A percentile compares a stretch with the other conserved stretches of the same genome.
These are phyloP conservation scores for Austroboletus eburneus DNA, from an alignment of 768 basidiomycete species.

Conservation along the genomic window DNA sequence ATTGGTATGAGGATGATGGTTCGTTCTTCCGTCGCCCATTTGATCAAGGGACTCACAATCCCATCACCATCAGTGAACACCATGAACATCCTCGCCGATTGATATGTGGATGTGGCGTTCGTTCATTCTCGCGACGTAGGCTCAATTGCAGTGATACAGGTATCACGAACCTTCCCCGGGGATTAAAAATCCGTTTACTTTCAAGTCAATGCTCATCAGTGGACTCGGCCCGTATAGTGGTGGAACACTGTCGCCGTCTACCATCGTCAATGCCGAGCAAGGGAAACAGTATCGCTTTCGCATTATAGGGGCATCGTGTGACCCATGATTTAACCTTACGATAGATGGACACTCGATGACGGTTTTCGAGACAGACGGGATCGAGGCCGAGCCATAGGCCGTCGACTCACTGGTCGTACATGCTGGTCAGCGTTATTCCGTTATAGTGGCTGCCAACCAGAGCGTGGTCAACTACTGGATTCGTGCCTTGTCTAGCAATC, in stretches of 20 bases:
- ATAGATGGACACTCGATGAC: conserved; percentile 44
- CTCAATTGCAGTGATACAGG: conserved; percentile 4
- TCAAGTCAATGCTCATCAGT: conserved; percentile 36
- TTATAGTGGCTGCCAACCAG: conserved; percentile 35
- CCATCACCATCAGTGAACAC: conserved; percentile 32
- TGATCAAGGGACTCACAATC: neutral
- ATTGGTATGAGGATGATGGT: conserved; percentile 44
- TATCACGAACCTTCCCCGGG: conserved; percentile 14
- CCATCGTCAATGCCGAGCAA: conserved; percentile 32
- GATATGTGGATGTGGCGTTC: neutral
- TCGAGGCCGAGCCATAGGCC: conserved; percentile 34
- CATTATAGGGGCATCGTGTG: conserved; percentile 38
- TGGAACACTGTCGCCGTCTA: conserved; percentile 31
- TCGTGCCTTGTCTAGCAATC: conserved; percentile 25
- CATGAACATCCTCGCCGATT: conserved; percentile 39
- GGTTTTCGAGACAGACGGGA: conserved; percentile 45
- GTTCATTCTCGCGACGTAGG: conserved; percentile 30
- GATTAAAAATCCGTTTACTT: conserved; percentile 7
- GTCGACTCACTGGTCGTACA: conserved; percentile 45
- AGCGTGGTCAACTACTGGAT: conserved; percentile 39
- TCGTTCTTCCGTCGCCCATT: neutral
- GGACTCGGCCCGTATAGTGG: conserved; percentile 35
- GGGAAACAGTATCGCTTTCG: conserved; percentile 38
- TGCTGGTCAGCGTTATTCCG: conserved; percentile 48
- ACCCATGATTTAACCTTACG: conserved; percentile 39